A percentile compares a stretch with the other conserved stretches of the same genome.
phyloP scores from a whole-genome alignment of 2,329 filamentous ascomycete genomes.

The Colletotrichum gigasporum region DNA sequence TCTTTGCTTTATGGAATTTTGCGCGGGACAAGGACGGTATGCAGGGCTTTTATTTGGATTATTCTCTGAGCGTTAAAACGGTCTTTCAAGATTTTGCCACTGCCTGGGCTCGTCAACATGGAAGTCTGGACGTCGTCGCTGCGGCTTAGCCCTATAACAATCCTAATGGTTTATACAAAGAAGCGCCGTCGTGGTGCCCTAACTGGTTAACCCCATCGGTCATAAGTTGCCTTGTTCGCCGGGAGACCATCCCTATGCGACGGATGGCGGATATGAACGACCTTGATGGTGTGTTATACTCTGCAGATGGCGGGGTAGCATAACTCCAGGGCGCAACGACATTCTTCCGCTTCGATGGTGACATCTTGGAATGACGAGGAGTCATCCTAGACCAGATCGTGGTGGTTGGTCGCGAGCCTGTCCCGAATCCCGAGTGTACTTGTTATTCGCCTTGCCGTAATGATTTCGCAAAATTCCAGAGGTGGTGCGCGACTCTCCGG shows the following conservation, averaged over 20 bases:
- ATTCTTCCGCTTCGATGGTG: background rate
- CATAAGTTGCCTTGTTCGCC: background rate
- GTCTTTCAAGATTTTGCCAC: background rate
- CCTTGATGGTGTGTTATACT: background rate
- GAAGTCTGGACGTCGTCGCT: background rate
- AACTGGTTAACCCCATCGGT: background rate
- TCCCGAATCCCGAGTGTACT: background rate
- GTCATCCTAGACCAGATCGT: background rate
- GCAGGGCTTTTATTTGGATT: background rate
- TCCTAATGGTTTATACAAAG: background rate
- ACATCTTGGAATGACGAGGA: background rate
- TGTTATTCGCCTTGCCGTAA: background rate
- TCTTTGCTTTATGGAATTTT: background rate
- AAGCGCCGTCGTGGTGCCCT: background rate
- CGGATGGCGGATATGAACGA: background rate
- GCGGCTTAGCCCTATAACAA: background rate
- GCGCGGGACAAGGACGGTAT: background rate
- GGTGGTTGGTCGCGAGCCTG: background rate
- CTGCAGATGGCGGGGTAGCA: background rate
- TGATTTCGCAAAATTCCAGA: background rate
- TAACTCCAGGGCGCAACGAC: background rate
- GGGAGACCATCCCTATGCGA: background rate
- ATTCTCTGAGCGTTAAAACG: background rate
- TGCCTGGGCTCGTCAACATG: background rate
- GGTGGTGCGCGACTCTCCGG: background rate